Evolutionary conservation across 208 protist species (phyloP), one percentile per base, ranked within the genome.

Genomic region (Leishmania amazonensis): DNA sequence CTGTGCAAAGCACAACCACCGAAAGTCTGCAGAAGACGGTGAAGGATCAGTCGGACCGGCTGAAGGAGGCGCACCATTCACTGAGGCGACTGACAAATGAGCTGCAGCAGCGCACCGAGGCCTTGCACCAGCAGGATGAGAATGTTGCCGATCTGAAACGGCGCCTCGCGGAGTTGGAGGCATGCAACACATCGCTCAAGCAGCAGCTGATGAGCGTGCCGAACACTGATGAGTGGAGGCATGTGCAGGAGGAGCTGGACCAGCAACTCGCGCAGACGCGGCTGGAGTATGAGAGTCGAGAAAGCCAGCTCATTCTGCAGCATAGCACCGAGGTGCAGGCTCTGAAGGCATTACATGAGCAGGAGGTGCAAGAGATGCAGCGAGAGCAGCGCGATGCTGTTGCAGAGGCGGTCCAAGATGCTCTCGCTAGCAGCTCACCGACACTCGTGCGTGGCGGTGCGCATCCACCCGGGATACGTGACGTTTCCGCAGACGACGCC

Each of bases 271-370:
- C 86, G 70, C 80, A 71, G 21, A 45, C 92, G 53, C 87, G 86
- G 3, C 82, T 80, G 4, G 91, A 95, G 80, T 95, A 89, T 81
- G 75, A 83, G 2, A 75, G 62, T 1, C 88, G 90, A 1, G 93
- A 96, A 72, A 83, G 78, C 35, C 77, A 82, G 21, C 85, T 96
- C 0, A 88, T 94, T 54, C 65, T 89, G 13, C 89, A 94, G 67
- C 91, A 96, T 84, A 84, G 83, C 47, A 89, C 93, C 49, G 94
- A 96, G 74, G 79, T 96, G 24, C 85, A 95, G 76, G 81, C 88
- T 1, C 86, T 95, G 42, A 76, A 85, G 15, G 82, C 85, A 7
- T 58, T 65, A 19, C 87, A 96, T 45, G 93, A 95, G 81, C 72
- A 81, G 11, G 91, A 94, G 31, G 24, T 96, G 54, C 75, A 82